Base-by-base conservation (phyloP, 1,284 basidiomycete species). In the Apiotrichum brassicae region DNA sequence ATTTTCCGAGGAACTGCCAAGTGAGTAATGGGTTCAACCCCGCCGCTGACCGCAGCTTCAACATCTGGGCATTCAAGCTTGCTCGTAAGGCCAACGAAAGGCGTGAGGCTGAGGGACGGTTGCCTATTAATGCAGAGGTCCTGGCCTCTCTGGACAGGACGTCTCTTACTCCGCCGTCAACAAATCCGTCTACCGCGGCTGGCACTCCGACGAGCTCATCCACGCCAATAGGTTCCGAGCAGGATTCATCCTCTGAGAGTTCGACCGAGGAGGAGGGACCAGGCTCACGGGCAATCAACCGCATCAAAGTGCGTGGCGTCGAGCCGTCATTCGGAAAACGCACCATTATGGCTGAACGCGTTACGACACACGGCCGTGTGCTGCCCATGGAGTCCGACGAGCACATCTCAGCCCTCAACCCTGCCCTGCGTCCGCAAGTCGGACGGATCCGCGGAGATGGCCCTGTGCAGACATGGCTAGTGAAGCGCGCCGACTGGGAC, bases 311-410 rank as follows among this genome's bases (percentile, higher is more conserved):
- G 5, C 58, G 51, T 0, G 73, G 72, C 3, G 46, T 37, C 3
- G 63, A 66, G 44, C 71, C 71, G 0, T 36, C 46, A 5, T 67
- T 66, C 33, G 60, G 70, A 49, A 70, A 70, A 25, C 40, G 49
- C 2, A 43, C 36, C 7, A 84, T 86, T 76, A 85, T 97, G 51
- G 79, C 91, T n/a, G 91, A 97, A 71, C 81, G 93, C 6, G 82
- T 97, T 12, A 83, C 84, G 22, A 84, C 84, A 1, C 78, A 79
- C 28, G 93, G 93, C 6, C 72, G 81, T 6, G 79, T 92, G 11
- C 79, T 91, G 6, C 78, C 84, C 0, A 78, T 97, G 63, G 92
- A 97, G 64, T 76, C 83, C 0, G 79, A 81, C 54, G 69, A 76
- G 3, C 78, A 84, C 36, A 54, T 69, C 1, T 65, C 66, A 0